Base-by-base conservation (phyloP, 352 stramenopile species). In the Pelagophyceae sp. region DNA sequence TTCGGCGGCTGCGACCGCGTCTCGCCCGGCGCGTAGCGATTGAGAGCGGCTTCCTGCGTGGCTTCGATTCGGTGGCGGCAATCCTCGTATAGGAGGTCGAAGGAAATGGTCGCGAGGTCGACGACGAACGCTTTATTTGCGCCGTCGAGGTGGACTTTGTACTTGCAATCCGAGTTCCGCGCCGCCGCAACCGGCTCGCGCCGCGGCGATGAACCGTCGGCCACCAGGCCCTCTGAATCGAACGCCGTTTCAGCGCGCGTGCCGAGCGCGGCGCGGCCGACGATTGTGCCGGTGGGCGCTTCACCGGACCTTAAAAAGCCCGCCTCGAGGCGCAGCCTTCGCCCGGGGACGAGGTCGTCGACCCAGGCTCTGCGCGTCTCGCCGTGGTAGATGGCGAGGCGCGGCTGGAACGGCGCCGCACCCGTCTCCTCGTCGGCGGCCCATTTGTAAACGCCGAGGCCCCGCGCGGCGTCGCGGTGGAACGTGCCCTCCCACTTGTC, bases 101-200 rank as follows among this genome's bases (percentile, higher is more conserved):
- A 74, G 27, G 2, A 31, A 1, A 58, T 23, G 35, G 25, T 2
- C 33, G 67, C 67, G 67, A 74, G 33, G 38, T 74, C 38, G 33
- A 74, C 67, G 35, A 58, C 35, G 19, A 17, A 1, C 11, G 3
- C 0, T 19, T 17, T 27, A 17, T n/a, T n/a, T 1, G 35, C 17
- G 67, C 11, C 17, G 67, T 74, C 67, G 67, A 74, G 35, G 38
- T 74, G 38, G 35, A 74, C 35, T 33, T 54, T 20, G 67, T 74
- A 50, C 38, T 74, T 74, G 35, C 23, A n/a, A n/a, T n/a, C n/a
- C 61, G 11, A 27, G 61, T 17, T 31, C 15, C 61, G 61, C 15
- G 5, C 15, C 5, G 15, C 3, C 61, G n/a, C 1, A 1, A 27
- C 11, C 5, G 60, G 11, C 60, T 31, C 11, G 25, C 31, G 5